Conservation (phyloP, 2,329 filamentous ascomycete genomes). For the Cladosporium sp. region DNA sequence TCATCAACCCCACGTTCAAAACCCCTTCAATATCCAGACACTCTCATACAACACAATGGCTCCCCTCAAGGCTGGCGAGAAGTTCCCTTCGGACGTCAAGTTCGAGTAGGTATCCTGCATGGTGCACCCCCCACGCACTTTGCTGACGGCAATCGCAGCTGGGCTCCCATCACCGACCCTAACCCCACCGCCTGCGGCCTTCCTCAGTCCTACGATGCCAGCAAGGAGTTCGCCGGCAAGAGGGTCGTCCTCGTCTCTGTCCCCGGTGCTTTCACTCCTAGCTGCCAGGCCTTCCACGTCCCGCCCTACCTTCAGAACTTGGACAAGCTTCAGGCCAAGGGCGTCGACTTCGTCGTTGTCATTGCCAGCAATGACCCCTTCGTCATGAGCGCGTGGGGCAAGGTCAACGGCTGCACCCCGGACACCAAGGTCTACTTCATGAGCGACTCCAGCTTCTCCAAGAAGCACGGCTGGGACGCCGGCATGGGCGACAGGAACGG, state of each 20-base stretch:
- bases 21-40: neutral
- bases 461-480: constrained; percentile 68
- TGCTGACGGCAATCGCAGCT: constrained; percentile 41
- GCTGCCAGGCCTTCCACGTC: constrained; percentile 75
- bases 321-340: constrained; percentile 66
- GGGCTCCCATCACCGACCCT: constrained; percentile 70
- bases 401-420: constrained; percentile 72
- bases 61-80: constrained; percentile 71
- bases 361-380: constrained; percentile 80
- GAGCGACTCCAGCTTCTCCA: constrained; percentile 71
- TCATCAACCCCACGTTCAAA: neutral
- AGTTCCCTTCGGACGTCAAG: constrained; percentile 71
- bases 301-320: constrained; percentile 72
- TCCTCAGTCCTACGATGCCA: constrained; percentile 71
- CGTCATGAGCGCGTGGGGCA: constrained; percentile 86
- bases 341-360: constrained; percentile 74
- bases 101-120: constrained; percentile 56
- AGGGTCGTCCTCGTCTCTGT: constrained; percentile 65
- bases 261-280: constrained; percentile 77
- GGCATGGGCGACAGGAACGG: constrained; percentile 63
- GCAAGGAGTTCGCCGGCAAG: constrained; percentile 66
- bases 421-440: constrained; percentile 72
- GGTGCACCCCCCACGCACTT: neutral
- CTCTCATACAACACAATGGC: constrained; percentile 43
- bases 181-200: constrained; percentile 70